Percentiles rank a stretch among this genome's conserved stretches.
Conservation (phyloP, 2,329 filamentous ascomycete species). For the Diaporthe sp. region DNA sequence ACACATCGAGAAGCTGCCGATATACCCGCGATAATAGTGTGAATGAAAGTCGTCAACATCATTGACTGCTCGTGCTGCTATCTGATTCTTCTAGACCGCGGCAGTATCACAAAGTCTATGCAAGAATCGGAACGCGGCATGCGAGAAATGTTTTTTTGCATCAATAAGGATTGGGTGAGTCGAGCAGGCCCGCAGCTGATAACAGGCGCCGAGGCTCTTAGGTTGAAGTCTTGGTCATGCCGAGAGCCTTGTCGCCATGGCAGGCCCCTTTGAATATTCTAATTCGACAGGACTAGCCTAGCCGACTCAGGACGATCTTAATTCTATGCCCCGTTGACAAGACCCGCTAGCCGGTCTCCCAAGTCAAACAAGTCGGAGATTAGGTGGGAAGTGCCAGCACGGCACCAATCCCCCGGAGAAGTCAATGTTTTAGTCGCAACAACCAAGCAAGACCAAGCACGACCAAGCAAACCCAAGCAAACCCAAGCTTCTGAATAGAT, state of each 20-base stretch:
- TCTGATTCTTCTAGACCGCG: background rate
- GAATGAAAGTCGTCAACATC: background rate
- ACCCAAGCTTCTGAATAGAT: background rate
- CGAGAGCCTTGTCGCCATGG: conserved; percentile 30
- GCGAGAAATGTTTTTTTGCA: background rate
- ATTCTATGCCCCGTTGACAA: conserved; percentile 1
- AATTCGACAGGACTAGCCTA: background rate
- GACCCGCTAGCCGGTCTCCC: background rate
- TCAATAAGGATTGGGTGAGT: conserved; percentile 1
- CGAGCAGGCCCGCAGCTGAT: background rate
- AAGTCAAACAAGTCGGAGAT: conserved; percentile 25
- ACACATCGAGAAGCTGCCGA: no score
- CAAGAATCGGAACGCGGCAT: background rate
- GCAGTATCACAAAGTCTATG: background rate
- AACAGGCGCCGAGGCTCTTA: conserved; percentile 3
- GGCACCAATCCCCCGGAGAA: background rate
- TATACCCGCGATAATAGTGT: no score
- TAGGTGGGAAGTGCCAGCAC: conserved; percentile 4
- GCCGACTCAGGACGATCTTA: background rate
- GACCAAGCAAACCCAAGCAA: conserved; percentile 9
- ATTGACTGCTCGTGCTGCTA: background rate
- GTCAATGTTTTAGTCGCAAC: background rate
- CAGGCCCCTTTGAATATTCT: conserved; percentile 1
- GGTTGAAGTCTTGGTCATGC: conserved; percentile 15
- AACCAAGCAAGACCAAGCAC: conserved; percentile 23